Evolutionary conservation across 2,329 filamentous ascomycete genomes (phyloP).

Genomic region (Penicillium palitans): DNA sequence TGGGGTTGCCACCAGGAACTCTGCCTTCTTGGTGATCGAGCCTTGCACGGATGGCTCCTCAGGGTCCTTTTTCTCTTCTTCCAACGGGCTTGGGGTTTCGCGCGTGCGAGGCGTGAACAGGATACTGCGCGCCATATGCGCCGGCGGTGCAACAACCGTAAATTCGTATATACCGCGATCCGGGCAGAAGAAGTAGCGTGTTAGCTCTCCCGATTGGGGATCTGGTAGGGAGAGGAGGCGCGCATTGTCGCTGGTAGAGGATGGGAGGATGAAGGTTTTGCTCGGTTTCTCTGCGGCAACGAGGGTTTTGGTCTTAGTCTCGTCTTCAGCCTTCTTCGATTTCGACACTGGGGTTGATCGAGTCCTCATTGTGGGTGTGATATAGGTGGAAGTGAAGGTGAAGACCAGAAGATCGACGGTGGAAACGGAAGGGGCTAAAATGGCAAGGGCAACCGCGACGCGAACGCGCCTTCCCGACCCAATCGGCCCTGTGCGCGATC

Average conservation of each 20-base stretch:
- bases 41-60: conserved; percentile 34
- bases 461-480: conserved; percentile 24
- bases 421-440: conserved; percentile 13
- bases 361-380: conserved; percentile 29
- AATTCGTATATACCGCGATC: conserved; percentile 62
- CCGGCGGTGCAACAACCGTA: conserved; percentile 55
- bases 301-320: conserved; percentile 25
- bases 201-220: conserved; percentile 51
- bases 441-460: conserved; percentile 30
- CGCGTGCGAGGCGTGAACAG: conserved; percentile 46
- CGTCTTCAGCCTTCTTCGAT: conserved; percentile 17
- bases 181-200: conserved; percentile 61
- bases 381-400: conserved; percentile 2
- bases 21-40: conserved; percentile 65
- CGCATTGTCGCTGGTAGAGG: conserved; percentile 51
- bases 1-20: conserved; percentile 79
- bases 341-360: conserved; percentile 24
- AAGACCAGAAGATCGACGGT: conserved; percentile 3
- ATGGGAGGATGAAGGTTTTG: conserved; percentile 61
- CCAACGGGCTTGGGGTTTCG: conserved; percentile 7
- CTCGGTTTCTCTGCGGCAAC: conserved; percentile 31
- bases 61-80: conserved; percentile 19
- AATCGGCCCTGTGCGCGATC: conserved; percentile 28
- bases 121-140: conserved; percentile 55
- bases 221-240: conserved; percentile 58